These are phyloP conservation scores for Suhomyces sp. DNA, from an alignment of 805 yeast genomes.

Conservation along the genomic window DNA sequence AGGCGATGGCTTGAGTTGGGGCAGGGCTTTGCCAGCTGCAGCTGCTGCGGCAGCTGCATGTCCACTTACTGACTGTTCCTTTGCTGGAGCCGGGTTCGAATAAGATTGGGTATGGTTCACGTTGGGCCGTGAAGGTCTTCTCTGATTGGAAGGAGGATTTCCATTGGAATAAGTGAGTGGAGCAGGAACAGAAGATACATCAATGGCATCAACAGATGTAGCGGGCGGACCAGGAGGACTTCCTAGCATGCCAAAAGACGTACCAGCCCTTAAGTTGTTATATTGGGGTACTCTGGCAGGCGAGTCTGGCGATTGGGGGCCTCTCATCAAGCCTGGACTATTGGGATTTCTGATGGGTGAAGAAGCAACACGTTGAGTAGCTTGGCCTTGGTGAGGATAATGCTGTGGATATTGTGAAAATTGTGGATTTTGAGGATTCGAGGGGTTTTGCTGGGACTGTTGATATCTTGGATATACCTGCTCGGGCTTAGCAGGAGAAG, in stretches of 20 bases:
- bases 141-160: neutral
- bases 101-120: neutral
- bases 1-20: neutral
- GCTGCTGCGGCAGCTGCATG: conserved; percentile 9
- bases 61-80: neutral
- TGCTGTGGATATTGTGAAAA: conserved; percentile 9
- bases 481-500: conserved; percentile 1
- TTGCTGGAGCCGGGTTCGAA: neutral
- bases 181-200: neutral
- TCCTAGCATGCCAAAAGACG: conserved; percentile 14
- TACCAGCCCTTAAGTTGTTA: conserved; percentile 16
- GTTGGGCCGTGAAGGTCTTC: neutral
- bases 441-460: neutral
- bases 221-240: neutral
- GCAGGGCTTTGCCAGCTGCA: conserved; percentile 5
- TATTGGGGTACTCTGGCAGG: neutral
- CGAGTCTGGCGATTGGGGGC: conserved; percentile 1
- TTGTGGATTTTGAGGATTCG: conserved; percentile 3
- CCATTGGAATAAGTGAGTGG: neutral
- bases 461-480: conserved; percentile 1
- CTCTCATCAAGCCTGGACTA: neutral
- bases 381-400: neutral
- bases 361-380: neutral
- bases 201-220: neutral
- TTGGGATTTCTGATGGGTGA: neutral